Conservation (phyloP, 768 basidiomycete species). For the Podaxis sp. region DNA sequence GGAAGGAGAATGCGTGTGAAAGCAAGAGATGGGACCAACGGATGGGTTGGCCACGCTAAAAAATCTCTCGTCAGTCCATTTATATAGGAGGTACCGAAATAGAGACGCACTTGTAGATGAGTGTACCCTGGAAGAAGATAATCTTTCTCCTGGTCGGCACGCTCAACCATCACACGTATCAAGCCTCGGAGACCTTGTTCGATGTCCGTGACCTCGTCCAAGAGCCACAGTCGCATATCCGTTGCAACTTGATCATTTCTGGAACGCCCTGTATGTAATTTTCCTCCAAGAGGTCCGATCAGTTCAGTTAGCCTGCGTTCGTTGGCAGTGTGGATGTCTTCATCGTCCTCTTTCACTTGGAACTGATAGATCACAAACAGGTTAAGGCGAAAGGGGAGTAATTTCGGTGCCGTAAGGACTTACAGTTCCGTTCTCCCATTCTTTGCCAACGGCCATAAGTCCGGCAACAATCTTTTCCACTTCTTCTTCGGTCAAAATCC, state of each 20-base stretch:
- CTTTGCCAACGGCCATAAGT: constrained; percentile 68
- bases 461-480: constrained; percentile 71
- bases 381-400: background rate
- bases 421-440: constrained; percentile 83
- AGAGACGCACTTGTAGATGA: constrained; percentile 82
- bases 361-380: constrained; percentile 50
- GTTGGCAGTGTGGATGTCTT: constrained; percentile 99
- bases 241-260: constrained; percentile 99
- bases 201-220: constrained; percentile 70
- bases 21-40: constrained; percentile 97
- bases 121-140: constrained; percentile 95
- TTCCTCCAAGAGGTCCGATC: constrained; percentile 90
- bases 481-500: constrained; percentile 80
- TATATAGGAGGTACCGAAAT: background rate
- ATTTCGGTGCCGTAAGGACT: constrained; percentile 18
- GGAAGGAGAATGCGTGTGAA: constrained; percentile 92
- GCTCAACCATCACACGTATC: constrained; percentile 86
- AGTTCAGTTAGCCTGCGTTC: constrained; percentile 92
- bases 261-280: constrained; percentile 95
- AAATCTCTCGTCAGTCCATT: background rate
- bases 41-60: constrained; percentile 94
- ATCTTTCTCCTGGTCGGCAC: constrained; percentile 92
- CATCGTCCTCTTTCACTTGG: constrained; percentile 77
- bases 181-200: constrained; percentile 71
- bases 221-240: constrained; percentile 95